A percentile compares a stretch with the other conserved stretches of the same genome.
Conservation (phyloP, 345 rosid species). For the Camelina neglecta region DNA sequence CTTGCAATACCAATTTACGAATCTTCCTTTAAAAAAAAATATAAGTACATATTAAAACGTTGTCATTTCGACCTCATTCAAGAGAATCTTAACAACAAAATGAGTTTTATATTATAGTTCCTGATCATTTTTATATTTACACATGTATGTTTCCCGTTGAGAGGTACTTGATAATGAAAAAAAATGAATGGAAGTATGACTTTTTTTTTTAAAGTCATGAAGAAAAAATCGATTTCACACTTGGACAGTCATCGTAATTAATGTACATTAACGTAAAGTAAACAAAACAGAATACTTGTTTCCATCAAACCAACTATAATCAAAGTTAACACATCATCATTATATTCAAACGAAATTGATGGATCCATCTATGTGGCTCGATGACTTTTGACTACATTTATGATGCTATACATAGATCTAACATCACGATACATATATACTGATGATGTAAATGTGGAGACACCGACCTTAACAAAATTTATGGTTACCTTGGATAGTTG, state of each 20-base stretch:
- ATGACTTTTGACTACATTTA: constrained; percentile 12
- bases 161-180: constrained; percentile 16
- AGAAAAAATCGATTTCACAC: constrained; percentile 17
- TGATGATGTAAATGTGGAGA: constrained; percentile 8
- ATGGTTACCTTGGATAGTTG: background rate
- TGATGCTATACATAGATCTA: background rate
- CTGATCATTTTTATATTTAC: background rate
- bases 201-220: background rate
- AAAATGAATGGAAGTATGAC: background rate
- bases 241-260: background rate
- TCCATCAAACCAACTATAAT: constrained; percentile 22
- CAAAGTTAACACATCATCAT: background rate
- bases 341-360: background rate
- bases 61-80: background rate
- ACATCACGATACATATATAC: background rate
- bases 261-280: background rate
- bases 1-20: constrained; percentile 1
- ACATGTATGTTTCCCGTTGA: constrained; percentile 22
- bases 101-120: constrained; percentile 1
- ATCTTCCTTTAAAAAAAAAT: background rate
- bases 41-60: background rate
- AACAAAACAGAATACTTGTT: background rate
- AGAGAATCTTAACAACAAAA: constrained; percentile 11
- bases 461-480: constrained; percentile 1
- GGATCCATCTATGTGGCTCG: background rate